phyloP scores from a whole-genome alignment of 108 stramenopile species.

The Chaetoceros tenuissimus region DNA sequence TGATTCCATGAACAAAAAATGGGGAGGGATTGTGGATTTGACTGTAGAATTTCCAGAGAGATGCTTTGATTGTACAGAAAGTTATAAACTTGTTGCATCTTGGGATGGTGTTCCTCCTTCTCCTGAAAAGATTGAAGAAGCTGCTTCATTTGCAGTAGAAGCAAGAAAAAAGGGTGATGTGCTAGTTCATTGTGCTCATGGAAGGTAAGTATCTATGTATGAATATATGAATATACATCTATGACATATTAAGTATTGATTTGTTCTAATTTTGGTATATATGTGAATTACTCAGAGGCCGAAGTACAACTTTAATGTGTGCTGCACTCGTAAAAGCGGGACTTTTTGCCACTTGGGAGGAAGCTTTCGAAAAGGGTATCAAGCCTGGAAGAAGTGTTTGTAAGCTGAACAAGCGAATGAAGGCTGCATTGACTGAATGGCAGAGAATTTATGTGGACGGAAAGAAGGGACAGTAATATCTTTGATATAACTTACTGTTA shows the following conservation, averaged over 20 bases:
- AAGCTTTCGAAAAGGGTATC: constrained; percentile 80
- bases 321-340: constrained; percentile 82
- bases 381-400: constrained; percentile 65
- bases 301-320: constrained; percentile 78
- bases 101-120: constrained; percentile 84
- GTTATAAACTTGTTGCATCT: constrained; percentile 57
- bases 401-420: constrained; percentile 78
- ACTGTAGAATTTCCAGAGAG: constrained; percentile 84
- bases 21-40: constrained; percentile 76
- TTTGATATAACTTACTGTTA: no score
- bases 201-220: no score
- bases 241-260: no score
- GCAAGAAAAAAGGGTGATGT: constrained; percentile 61
- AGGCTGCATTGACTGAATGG: constrained; percentile 67
- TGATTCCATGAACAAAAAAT: constrained; percentile 63
- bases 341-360: constrained; percentile 63
- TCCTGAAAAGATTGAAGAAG: constrained; percentile 70
- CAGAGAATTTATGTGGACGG: constrained; percentile 58
- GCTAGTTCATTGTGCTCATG: constrained; percentile 83
- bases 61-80: constrained; percentile 43
- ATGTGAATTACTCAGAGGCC: no score
- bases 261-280: no score
- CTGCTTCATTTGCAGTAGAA: constrained; percentile 63
- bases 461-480: constrained; percentile 37
- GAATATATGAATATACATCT: no score